Percentiles rank a stretch among this genome's conserved stretches.
phyloP scores from a whole-genome alignment of 1,284 basidiomycete species.

The Austroboletus niveus region DNA sequence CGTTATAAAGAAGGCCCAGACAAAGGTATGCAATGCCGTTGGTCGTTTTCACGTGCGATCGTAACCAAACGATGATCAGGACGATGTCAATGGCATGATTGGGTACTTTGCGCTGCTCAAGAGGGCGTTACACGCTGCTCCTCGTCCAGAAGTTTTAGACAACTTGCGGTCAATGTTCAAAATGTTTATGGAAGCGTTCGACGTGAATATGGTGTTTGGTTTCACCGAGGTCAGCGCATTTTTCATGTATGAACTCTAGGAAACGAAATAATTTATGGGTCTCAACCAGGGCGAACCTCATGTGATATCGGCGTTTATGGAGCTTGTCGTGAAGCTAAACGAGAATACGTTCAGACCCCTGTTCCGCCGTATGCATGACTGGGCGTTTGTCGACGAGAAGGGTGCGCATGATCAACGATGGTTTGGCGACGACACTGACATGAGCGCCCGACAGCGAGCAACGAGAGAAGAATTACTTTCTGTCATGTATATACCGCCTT shows the following conservation, averaged over 20 bases:
- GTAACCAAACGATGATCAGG: constrained; percentile 8
- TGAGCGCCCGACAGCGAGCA: constrained; percentile 28
- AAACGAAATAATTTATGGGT: neutral
- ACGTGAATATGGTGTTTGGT: constrained; percentile 42
- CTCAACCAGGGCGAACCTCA: constrained; percentile 47
- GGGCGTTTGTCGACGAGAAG: constrained; percentile 74
- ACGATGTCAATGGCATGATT: constrained; percentile 34
- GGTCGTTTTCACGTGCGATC: neutral
- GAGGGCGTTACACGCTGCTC: constrained; percentile 62
- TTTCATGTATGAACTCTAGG: neutral
- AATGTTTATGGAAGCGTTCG: constrained; percentile 81
- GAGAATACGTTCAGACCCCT: constrained; percentile 91
- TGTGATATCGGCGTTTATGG: constrained; percentile 76
- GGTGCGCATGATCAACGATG: constrained; percentile 38
- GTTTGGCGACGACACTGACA: neutral
- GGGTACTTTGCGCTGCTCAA: constrained; percentile 72
- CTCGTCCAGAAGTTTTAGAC: constrained; percentile 63
- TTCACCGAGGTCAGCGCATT: constrained; percentile 34
- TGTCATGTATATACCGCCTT: constrained; percentile 71
- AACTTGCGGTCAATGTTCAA: constrained; percentile 77
- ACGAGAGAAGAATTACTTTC: constrained; percentile 63
- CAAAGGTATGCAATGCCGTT: constrained; percentile 35
- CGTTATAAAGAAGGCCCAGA: constrained; percentile 29
- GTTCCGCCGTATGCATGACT: constrained; percentile 91
- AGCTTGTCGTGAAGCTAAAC: constrained; percentile 91